These are phyloP conservation scores for Mikania micrantha DNA, from an alignment of 129 eudicot genomes.

Conservation along the genomic window DNA sequence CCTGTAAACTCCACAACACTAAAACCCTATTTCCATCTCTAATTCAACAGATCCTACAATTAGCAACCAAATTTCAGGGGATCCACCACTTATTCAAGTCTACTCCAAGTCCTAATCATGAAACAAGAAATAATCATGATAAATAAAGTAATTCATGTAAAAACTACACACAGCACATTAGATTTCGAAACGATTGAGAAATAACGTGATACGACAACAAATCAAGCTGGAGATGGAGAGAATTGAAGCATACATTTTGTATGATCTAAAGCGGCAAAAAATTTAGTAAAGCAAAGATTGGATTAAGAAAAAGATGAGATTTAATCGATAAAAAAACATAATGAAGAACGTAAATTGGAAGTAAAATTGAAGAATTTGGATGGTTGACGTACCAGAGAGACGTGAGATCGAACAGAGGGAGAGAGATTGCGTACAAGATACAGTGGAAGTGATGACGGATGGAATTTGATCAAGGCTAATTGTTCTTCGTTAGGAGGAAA, in stretches of 20 bases:
- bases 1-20: slow-evolving; percentile 4
- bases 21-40: slow-evolving; percentile 10
- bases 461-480: too few relatives aligned
- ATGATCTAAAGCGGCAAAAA: not conserved
- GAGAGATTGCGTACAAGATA: slow-evolving; percentile 23
- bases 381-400: slow-evolving; percentile 13
- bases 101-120: not conserved
- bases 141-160: not conserved
- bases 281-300: not conserved
- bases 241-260: not conserved
- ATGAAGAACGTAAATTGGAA: not conserved
- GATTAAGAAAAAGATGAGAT: not conserved
- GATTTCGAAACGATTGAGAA: not conserved
- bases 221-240: not conserved
- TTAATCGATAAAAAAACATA: not conserved
- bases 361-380: not conserved
- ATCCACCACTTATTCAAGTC: not conserved
- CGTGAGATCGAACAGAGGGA: slow-evolving; percentile 9
- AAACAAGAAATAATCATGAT: not conserved
- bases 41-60: not conserved
- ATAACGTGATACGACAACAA: not conserved
- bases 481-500: too few relatives aligned
- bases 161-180: not conserved
- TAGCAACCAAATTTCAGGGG: not conserved
- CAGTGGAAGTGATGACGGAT: slow-evolving; percentile 2